These are phyloP conservation scores for Neonectria neomacrospora DNA, from an alignment of 2,329 filamentous ascomycete genomes.

Conservation along the genomic window DNA sequence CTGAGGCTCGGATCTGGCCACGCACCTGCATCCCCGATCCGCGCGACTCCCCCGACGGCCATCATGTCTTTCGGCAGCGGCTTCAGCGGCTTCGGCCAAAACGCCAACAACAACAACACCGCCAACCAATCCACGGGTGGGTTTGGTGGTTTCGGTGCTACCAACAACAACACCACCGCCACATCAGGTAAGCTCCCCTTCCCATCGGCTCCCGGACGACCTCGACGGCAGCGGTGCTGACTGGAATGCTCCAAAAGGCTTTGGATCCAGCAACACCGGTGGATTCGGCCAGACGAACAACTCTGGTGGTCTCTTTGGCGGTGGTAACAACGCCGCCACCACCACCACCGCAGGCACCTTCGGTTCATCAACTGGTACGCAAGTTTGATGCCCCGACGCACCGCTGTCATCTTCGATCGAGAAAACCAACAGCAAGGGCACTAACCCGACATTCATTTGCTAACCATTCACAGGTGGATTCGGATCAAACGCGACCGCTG, in stretches of 20 bases:
- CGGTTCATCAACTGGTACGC: slow-evolving; percentile 50
- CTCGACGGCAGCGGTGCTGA: slow-evolving; percentile 38
- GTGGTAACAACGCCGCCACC: slow-evolving; percentile 44
- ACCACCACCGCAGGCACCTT: slow-evolving; percentile 49
- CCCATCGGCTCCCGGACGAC: slow-evolving; percentile 14
- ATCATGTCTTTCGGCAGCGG: slow-evolving; percentile 68
- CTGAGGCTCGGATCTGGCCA: slow-evolving; percentile 26
- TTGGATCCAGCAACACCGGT: slow-evolving; percentile 48
- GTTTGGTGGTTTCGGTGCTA: slow-evolving; percentile 69
- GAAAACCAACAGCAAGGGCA: slow-evolving; percentile 24
- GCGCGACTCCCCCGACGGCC: slow-evolving; percentile 36
- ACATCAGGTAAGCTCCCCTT: slow-evolving; percentile 62
- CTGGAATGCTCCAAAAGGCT: slow-evolving; percentile 47
- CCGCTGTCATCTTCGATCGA: slow-evolving; percentile 35
- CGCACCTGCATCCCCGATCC: slow-evolving; percentile 35
- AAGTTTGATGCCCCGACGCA: slow-evolving; percentile 25
- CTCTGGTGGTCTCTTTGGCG: slow-evolving; percentile 59
- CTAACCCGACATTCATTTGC: slow-evolving; percentile 28
- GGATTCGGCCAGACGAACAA: slow-evolving; percentile 57
- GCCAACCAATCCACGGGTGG: slow-evolving; percentile 54
- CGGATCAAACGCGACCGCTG: slow-evolving; percentile 49
- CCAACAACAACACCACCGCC: slow-evolving; percentile 52
- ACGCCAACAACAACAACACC: slow-evolving; percentile 57
- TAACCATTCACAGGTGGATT: slow-evolving; percentile 49
- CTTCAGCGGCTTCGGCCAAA: slow-evolving; percentile 67